phyloP scores from a whole-genome alignment of 306 rosid genomes.

The Bauhinia variegata region DNA sequence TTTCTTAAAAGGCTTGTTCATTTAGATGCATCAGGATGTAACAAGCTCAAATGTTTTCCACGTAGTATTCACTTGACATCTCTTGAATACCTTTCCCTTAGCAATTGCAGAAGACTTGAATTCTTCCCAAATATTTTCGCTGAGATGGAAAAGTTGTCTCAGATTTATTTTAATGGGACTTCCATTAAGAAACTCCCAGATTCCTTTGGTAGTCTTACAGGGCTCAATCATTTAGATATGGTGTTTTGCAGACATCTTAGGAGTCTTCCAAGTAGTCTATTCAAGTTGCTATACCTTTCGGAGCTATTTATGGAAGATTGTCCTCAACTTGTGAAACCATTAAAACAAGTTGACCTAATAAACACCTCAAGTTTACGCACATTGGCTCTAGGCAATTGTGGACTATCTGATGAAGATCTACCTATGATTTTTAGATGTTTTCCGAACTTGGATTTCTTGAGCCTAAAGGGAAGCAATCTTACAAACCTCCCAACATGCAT shows the following conservation, averaged over 20 bases:
- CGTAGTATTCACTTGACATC: constrained; percentile 13
- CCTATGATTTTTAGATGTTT: not conserved
- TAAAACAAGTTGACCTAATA: not conserved
- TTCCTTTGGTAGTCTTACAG: constrained; percentile 17
- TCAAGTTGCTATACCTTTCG: not conserved
- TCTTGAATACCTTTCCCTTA: not conserved
- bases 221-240: not conserved
- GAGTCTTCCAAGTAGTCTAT: constrained; percentile 27
- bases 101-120: not conserved
- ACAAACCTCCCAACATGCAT: constrained; percentile 24
- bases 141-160: constrained; percentile 25
- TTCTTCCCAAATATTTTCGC: too few relatives aligned
- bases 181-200: constrained; percentile 8
- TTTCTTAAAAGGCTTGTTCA: not conserved
- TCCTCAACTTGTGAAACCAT: too few relatives aligned
- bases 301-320: not conserved
- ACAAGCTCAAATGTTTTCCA: not conserved
- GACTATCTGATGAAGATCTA: constrained; percentile 32
- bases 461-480: not conserved
- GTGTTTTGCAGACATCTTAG: not conserved
- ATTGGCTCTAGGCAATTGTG: not conserved
- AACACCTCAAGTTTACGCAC: not conserved
- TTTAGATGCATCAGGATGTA: not conserved
- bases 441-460: not conserved
- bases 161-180: not conserved